Conservation (phyloP, 2,329 filamentous ascomycete genomes). For the Thelonectria discophora region DNA sequence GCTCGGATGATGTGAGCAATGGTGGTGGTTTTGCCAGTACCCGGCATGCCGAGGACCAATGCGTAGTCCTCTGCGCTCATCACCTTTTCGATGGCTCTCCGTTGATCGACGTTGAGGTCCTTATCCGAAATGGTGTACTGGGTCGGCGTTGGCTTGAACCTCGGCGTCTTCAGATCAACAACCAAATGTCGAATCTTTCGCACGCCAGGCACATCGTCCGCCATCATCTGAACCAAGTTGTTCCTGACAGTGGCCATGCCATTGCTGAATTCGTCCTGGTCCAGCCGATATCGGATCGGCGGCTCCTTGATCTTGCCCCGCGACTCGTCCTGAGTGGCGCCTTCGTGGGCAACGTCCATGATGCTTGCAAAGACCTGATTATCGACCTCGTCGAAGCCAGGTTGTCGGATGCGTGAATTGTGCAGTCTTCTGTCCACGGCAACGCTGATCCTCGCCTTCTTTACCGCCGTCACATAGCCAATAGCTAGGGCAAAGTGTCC, state of each 20-base stretch:
- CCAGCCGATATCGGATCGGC: conserved; percentile 79
- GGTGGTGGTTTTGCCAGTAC: conserved; percentile 97
- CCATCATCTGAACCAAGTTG: conserved; percentile 93
- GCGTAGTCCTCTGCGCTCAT: conserved; percentile 97
- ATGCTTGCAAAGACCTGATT: conserved; percentile 93
- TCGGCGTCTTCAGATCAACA: conserved; percentile 77
- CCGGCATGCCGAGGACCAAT: conserved; percentile 97
- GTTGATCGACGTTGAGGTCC: conserved; percentile 87
- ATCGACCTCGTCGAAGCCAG: conserved; percentile 76
- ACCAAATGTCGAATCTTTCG: conserved; percentile 80
- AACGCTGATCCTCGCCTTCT: conserved; percentile 80
- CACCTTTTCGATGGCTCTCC: conserved; percentile 87
- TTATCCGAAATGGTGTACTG: conserved; percentile 70
- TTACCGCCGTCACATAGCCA: conserved; percentile 84
- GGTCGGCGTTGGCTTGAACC: conserved; percentile 74
- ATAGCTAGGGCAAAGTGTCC: conserved; percentile 96
- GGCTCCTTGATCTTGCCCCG: conserved; percentile 61
- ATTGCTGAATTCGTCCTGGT: conserved; percentile 98
- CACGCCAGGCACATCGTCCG: conserved; percentile 75
- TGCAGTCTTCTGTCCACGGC: conserved; percentile 91
- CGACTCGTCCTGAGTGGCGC: conserved; percentile 60
- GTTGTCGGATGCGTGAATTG: conserved; percentile 79
- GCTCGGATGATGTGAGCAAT: conserved; percentile 97
- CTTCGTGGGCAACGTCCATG: conserved; percentile 78
- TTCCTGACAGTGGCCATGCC: conserved; percentile 96